Conservation (phyloP, 352 stramenopile species). For the Globisporangium alternatum region DNA sequence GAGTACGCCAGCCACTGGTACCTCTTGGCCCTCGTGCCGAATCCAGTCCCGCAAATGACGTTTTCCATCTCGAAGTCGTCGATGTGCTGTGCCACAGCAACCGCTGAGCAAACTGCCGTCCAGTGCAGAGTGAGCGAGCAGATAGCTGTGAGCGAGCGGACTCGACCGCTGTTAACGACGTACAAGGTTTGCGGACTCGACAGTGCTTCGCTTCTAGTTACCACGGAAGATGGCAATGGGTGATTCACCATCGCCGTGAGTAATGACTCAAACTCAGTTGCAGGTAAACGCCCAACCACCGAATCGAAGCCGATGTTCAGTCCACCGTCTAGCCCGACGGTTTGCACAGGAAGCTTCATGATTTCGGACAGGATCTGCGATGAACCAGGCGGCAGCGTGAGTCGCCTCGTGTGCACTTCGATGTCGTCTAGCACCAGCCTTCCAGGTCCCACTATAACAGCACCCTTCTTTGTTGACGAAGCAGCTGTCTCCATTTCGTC, state of each 20-base stretch:
- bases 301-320: background rate
- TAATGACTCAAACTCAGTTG: background rate
- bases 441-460: background rate
- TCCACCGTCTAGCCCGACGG: background rate
- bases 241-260: background rate
- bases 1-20: background rate
- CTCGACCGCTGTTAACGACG: background rate
- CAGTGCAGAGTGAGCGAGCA: background rate
- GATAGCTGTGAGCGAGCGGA: background rate
- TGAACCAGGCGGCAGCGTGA: background rate
- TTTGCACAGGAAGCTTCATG: background rate
- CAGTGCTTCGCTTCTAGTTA: background rate
- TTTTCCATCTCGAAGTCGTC: background rate
- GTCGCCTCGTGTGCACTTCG: background rate
- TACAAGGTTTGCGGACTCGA: background rate
- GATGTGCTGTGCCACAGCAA: background rate
- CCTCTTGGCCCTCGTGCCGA: background rate
- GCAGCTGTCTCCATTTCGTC: background rate
- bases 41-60: background rate
- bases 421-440: background rate
- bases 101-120: background rate
- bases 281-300: background rate
- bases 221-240: background rate
- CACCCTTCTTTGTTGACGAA: background rate
- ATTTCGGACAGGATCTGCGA: background rate